These are phyloP conservation scores for Colletotrichum sp. DNA, from an alignment of 2,329 filamentous ascomycete species.

Conservation along the genomic window DNA sequence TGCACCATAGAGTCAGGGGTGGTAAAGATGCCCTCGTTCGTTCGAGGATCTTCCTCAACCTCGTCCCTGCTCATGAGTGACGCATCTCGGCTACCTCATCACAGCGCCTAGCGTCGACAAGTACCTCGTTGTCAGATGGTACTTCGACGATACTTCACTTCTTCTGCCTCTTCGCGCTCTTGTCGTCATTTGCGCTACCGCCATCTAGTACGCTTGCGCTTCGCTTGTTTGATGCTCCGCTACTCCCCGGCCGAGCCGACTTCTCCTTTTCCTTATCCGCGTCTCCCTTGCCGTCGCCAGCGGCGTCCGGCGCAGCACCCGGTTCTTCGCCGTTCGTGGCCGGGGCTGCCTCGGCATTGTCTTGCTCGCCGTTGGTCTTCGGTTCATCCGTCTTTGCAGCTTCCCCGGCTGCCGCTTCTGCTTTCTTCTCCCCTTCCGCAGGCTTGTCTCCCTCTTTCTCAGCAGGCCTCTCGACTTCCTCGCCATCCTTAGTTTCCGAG, in stretches of 20 bases:
- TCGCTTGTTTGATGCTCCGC: constrained; percentile 66
- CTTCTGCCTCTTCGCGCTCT: constrained; percentile 62
- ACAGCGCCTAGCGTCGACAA: constrained; percentile 20
- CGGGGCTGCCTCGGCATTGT: not conserved
- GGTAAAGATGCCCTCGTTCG: not conserved
- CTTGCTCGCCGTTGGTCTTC: constrained; percentile 17
- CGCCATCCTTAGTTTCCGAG: constrained; percentile 2
- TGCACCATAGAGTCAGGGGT: not conserved
- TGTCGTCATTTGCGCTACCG: constrained; percentile 59
- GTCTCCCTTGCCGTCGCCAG: constrained; percentile 23
- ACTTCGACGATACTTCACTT: constrained; percentile 43
- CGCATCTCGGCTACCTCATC: not conserved
- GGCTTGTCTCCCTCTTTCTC: not conserved
- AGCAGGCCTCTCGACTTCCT: not conserved
- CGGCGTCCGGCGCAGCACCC: not conserved
- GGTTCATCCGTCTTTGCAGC: constrained; percentile 1
- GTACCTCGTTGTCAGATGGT: constrained; percentile 22
- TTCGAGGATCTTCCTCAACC: not conserved
- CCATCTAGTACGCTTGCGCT: constrained; percentile 82
- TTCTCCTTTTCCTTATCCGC: constrained; percentile 34
- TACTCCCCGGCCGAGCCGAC: constrained; percentile 39
- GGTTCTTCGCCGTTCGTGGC: not conserved
- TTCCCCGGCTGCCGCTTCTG: constrained; percentile 1
- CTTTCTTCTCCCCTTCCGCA: not conserved
- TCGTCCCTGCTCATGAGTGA: not conserved